phyloP scores from a whole-genome alignment of 345 rosid genomes.

The Euphorbia lathyris region DNA sequence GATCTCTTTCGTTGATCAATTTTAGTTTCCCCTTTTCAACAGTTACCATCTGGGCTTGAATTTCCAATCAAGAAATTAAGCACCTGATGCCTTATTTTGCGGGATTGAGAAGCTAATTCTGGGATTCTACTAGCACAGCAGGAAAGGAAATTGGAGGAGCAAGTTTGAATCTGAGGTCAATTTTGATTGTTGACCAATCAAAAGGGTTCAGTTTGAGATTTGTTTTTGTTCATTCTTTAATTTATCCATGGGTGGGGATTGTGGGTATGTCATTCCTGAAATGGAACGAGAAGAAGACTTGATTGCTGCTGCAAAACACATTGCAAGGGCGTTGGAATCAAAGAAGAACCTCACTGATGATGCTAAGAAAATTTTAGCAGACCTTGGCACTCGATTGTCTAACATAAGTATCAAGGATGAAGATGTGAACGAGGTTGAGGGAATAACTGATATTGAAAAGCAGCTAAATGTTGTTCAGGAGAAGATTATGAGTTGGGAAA shows the following conservation, averaged over 20 bases:
- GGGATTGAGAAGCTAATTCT: neutral
- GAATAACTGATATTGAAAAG: slow-evolving; percentile 38
- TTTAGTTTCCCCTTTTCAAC: slow-evolving; percentile 2
- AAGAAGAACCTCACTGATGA: slow-evolving; percentile 53
- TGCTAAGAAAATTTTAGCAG: slow-evolving; percentile 53
- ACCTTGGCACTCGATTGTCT: slow-evolving; percentile 59
- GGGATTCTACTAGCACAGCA: too few relatives aligned
- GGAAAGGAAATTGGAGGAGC: too few relatives aligned
- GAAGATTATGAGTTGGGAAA: slow-evolving; percentile 64
- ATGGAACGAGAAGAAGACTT: slow-evolving; percentile 54
- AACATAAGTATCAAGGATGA: slow-evolving; percentile 29
- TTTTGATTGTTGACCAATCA: neutral
- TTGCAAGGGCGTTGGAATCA: slow-evolving; percentile 53
- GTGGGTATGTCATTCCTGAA: slow-evolving; percentile 23
- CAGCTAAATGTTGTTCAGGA: slow-evolving; percentile 51
- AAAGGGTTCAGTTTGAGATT: neutral
- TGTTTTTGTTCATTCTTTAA: slow-evolving; percentile 13
- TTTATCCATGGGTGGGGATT: slow-evolving; percentile 51
- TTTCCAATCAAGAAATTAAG: neutral
- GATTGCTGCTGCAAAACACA: slow-evolving; percentile 61
- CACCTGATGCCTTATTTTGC: slow-evolving; percentile 6
- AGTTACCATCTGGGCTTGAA: neutral
- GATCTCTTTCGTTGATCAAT: neutral
- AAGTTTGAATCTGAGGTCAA: neutral
- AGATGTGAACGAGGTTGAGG: slow-evolving; percentile 24